phyloP scores from a whole-genome alignment of 2,329 filamentous ascomycete genomes.

The Laburnicola sp. region DNA sequence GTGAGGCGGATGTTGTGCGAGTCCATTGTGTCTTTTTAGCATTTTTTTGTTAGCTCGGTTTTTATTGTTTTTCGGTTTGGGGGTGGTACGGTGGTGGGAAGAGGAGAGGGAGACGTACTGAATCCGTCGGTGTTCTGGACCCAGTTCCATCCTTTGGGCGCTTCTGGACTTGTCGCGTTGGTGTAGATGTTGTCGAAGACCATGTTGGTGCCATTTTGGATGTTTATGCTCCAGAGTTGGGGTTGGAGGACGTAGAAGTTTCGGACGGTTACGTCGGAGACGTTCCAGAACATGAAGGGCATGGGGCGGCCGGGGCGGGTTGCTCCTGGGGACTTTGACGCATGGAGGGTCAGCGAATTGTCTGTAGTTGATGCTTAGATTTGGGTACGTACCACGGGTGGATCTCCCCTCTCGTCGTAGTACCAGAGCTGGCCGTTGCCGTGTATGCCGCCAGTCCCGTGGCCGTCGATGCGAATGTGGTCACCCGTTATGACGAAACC shows the following conservation, averaged over 20 bases:
- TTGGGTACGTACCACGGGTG: neutral
- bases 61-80: too few species aligned
- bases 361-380: too few species aligned
- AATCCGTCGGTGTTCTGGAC: conserved; percentile 63
- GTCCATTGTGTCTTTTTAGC: conserved; percentile 55
- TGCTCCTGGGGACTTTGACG: neutral
- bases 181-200: conserved; percentile 55
- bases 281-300: conserved; percentile 63
- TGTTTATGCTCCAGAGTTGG: conserved; percentile 59
- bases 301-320: conserved; percentile 59
- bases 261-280: conserved; percentile 57
- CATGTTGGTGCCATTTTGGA: conserved; percentile 62
- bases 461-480: conserved; percentile 56
- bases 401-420: conserved; percentile 48
- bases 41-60: too few species aligned
- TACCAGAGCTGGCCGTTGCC: conserved; percentile 57
- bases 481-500: conserved; percentile 57
- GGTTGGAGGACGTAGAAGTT: conserved; percentile 58
- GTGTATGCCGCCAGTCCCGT: conserved; percentile 57
- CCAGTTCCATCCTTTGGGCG: conserved; percentile 58
- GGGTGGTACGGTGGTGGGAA: too few species aligned
- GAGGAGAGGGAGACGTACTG: conserved; percentile 11
- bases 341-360: too few species aligned
- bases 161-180: conserved; percentile 56
- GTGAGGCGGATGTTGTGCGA: conserved; percentile 53